phyloP scores from a whole-genome alignment of 768 basidiomycete species.

The Boletus rubescentipes region DNA sequence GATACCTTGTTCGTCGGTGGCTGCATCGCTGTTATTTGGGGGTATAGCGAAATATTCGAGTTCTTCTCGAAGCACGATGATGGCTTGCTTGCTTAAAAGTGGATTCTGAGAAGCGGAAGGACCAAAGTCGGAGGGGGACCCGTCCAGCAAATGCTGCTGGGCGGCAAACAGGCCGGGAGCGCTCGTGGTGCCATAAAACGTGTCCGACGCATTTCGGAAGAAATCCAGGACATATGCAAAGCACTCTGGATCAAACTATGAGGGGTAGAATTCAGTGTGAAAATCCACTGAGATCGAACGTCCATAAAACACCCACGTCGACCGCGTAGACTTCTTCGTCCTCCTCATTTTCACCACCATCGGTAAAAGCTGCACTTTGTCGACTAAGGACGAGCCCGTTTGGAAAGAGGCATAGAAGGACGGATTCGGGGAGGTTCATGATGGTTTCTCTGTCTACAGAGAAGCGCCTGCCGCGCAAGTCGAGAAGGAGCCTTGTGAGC shows the following conservation, averaged over 20 bases:
- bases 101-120: conserved; percentile 82
- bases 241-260: conserved; percentile 94
- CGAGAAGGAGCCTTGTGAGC: conserved; percentile 84
- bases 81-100: conserved; percentile 91
- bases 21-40: conserved; percentile 57
- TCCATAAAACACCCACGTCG: conserved; percentile 66
- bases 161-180: conserved; percentile 73
- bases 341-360: conserved; percentile 72
- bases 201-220: conserved; percentile 84
- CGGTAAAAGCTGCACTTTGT: conserved; percentile 73
- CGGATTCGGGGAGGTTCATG: conserved; percentile 98
- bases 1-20: conserved; percentile 75
- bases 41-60: conserved; percentile 98
- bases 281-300: not conserved
- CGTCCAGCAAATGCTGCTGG: conserved; percentile 77
- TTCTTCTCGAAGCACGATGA: conserved; percentile 97
- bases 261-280: conserved; percentile 3
- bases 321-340: conserved; percentile 94
- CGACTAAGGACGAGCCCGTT: conserved; percentile 94
- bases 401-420: conserved; percentile 93
- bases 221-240: conserved; percentile 92
- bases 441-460: conserved; percentile 96
- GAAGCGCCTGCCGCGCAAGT: conserved; percentile 88
- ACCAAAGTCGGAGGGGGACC: conserved; percentile 55
- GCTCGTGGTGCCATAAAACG: conserved; percentile 85